Evolutionary conservation across 306 rosid genomes (phyloP), one percentile per base, ranked within the genome.

Genomic region (Vigna reflexopilosa): DNA sequence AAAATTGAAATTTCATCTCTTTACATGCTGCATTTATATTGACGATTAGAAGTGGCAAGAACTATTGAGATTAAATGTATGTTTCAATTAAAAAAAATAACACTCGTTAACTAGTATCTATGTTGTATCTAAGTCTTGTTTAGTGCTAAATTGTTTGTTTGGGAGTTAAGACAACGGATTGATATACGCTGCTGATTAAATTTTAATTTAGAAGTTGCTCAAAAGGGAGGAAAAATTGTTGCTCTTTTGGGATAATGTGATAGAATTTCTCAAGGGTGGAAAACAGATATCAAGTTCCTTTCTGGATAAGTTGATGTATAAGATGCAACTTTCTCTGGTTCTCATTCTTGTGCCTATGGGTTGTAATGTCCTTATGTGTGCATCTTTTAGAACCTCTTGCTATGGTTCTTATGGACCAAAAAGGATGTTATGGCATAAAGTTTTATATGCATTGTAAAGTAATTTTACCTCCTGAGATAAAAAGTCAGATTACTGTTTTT

Each of bases 271-370:
- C 30, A 34, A 58, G 19, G 54, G 19, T 50, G 30, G 42, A 67
- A 67, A 67, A 22, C 9, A 2, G 19, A 49, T 22, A 26, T 73
- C 19, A 50, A 32, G 44, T 65, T 77, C 70, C 48, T 38, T 40
- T 67, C 36, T 20, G 54, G 71, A 59, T 56, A 28, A 59, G 44
- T 73, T 74, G 73, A 77, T 22, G 48, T 24, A 20, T 30, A 24
- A 57, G 19, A 61, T 51, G 59, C 28, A 52, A 56, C 42, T 73
- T 79, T 74, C 81, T 62, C 64, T 42, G 69, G 81, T 77, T 72
- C 63, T 65, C 44, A 74, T 52, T 77, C 63, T 55, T 32, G 32
- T 9, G 12, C 54, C 47, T n/a, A 7, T 10, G 19, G 34, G 63
- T 47, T 36, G 75, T 54, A 48, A n/a, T 38, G 9, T 56, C 36